A percentile compares a stretch with the other conserved stretches of the same genome.
Evolutionary conservation across 2,329 filamentous ascomycete genomes (phyloP).

Genomic region (Penicillium sp.): DNA sequence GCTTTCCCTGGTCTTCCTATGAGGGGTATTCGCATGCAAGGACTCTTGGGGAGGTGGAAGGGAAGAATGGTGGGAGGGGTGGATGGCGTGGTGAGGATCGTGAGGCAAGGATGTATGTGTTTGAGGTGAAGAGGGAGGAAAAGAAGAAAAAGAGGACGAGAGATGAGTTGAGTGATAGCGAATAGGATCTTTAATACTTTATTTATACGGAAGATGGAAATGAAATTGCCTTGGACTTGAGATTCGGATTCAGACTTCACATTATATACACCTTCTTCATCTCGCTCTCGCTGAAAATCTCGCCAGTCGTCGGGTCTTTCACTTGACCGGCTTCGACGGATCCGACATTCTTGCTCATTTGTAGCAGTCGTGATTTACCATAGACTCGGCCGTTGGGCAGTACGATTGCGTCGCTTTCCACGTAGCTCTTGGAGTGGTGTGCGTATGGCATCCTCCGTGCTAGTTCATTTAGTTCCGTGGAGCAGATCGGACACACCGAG

Average conservation of each 20-base stretch:
- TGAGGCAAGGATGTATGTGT: constrained; percentile 45
- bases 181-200: constrained; percentile 16
- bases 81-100: constrained; percentile 48
- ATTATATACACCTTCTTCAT: constrained; percentile 90
- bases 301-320: constrained; percentile 72
- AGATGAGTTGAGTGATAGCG: constrained; percentile 34
- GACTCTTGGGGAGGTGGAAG: constrained; percentile 45
- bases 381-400: constrained; percentile 86
- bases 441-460: constrained; percentile 87
- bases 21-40: constrained; percentile 46
- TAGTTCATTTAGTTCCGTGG: constrained; percentile 87
- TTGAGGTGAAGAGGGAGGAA: constrained; percentile 37
- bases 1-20: constrained; percentile 47
- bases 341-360: constrained; percentile 75
- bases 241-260: constrained; percentile 33
- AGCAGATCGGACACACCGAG: constrained; percentile 90
- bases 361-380: constrained; percentile 66
- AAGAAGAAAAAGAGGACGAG: constrained; percentile 31
- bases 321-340: constrained; percentile 58
- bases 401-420: constrained; percentile 80
- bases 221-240: constrained; percentile 11
- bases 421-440: constrained; percentile 88
- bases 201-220: neutral
- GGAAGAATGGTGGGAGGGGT: constrained; percentile 36
- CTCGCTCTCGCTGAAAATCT: constrained; percentile 57